phyloP scores from a whole-genome alignment of 2,329 filamentous ascomycete species.

The Ceratocystis huliohia region DNA sequence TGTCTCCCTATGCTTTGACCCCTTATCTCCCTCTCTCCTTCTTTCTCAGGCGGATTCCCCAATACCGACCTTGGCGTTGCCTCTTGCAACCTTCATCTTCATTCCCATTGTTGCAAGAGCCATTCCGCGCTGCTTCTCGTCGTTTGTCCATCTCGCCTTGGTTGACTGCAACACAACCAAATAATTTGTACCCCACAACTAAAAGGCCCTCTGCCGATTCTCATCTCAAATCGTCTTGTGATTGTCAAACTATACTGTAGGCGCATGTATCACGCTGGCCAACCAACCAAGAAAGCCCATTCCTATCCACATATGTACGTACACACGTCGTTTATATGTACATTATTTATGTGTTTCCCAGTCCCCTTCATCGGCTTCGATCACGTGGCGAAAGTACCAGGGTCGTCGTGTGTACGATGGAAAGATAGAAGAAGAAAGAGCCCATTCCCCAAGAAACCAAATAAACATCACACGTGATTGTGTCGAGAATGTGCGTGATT shows the following conservation, averaged over 20 bases:
- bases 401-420: not conserved
- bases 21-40: not conserved
- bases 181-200: not conserved
- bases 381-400: not conserved
- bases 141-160: not conserved
- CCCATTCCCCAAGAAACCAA: not conserved
- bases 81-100: not conserved
- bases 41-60: not conserved
- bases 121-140: not conserved
- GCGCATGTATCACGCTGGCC: not conserved
- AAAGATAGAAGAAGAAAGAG: not conserved
- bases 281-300: not conserved
- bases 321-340: not conserved
- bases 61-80: not conserved
- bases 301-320: too few relatives aligned
- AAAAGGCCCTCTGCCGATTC: not conserved
- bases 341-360: not conserved
- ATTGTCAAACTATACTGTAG: slow-evolving; percentile 3
- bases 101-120: not conserved
- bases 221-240: slow-evolving; percentile 1
- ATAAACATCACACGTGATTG: not conserved
- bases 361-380: not conserved
- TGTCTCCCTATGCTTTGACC: too few relatives aligned
- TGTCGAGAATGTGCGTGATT: not conserved
- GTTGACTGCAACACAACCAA: not conserved